Base-by-base conservation (phyloP, 1,284 basidiomycete species). In the Fomes fomentarius region DNA sequence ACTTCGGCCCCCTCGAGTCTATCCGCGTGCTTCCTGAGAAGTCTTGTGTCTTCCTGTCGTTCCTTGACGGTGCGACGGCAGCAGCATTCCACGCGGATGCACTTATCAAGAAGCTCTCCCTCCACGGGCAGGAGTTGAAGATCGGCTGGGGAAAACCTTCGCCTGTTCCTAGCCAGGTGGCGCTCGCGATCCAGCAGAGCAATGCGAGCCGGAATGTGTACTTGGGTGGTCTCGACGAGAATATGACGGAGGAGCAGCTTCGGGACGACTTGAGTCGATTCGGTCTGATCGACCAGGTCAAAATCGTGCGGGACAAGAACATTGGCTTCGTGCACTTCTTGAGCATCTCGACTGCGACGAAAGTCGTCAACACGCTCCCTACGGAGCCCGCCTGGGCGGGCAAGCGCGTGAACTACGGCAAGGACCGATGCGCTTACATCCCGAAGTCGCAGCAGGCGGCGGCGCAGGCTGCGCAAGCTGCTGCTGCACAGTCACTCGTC, bases 241-340 rank as follows among this genome's bases (percentile, higher is more conserved):
- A 77, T 42, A 85, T 87, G 74, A 96, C 93, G 0, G 95, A 98
- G 76, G 91, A 96, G 74, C 84, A 86, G 70, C 76, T 98, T 39
- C 76, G 94, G 26, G 93, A 96, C 59, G 94, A 96, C 68, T 77
- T 93, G 47, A 87, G 83, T 66, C 81, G 90, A 37, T 98, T 95
- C 66, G 95, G 95, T n/a, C 79, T 95, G 39, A 97, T 98, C 68
- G 95, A 98, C 74, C 95, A 97, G 71, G 94, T 98, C 69, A 98
- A 98, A 82, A 96, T 97, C 67, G 95, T 97, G 37, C 78, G 94
- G 57, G 95, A 98, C 78, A 97, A 97, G 82, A 95, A 96, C 68
- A 97, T 97, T 61, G 95, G 94, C 7, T 98, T 98, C 69, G 92
- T 98, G 35, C 95, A 98, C 74, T 98, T 97, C 79, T 76, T 97